Base-by-base conservation (phyloP, 129 eudicot species). In the Tagetes patula region DNA sequence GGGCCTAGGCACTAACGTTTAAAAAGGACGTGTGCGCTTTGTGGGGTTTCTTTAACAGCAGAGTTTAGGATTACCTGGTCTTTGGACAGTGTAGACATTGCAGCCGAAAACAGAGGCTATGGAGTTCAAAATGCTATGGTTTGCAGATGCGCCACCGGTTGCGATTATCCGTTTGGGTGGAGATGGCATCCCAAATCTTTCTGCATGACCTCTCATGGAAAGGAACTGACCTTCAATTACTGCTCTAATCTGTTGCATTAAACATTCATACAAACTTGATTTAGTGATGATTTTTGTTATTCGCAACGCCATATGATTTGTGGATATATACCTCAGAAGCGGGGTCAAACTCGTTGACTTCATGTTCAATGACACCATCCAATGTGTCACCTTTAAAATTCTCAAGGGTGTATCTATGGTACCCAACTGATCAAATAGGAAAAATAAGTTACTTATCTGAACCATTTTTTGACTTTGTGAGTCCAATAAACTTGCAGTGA, bases 81-180 rank as follows among this genome's bases (percentile, higher is more conserved):
- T 87, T 80, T 94, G 85, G 56, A 94, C 91, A 1, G 89, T 94
- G 73, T 84, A 86, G 34, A 94, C 90, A 74, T 90, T 79, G 39
- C 89, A 90, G 39, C 97, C 96, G 42, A 94, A 94, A 75, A 94
- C 82, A 55, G 93, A 80, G 70, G 98, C 97, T 34, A 94, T 43
- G 2, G 77, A 49, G 77, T 50, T 84, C 60, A 94, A 81, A 80
- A 94, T 88, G 83, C 79, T 39, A 62, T 59, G 79, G 69, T 93
- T 93, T 27, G 93, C 86, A 0, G 98, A 93, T 49, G 98, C 98
- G 67, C 98, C 98, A 14, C 98, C 98, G n/a, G 98, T 93, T 10
- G 98, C 98, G 42, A 90, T 89, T 54, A 90, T 84, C 34, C 96
- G 84, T 45, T 78, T 90, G 7, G 96, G 96, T 37, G 97, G 97